Evolutionary conservation across 495 filamentous ascomycete genomes (phyloP).

Genomic region (Podospora bellae-mahoneyi): DNA sequence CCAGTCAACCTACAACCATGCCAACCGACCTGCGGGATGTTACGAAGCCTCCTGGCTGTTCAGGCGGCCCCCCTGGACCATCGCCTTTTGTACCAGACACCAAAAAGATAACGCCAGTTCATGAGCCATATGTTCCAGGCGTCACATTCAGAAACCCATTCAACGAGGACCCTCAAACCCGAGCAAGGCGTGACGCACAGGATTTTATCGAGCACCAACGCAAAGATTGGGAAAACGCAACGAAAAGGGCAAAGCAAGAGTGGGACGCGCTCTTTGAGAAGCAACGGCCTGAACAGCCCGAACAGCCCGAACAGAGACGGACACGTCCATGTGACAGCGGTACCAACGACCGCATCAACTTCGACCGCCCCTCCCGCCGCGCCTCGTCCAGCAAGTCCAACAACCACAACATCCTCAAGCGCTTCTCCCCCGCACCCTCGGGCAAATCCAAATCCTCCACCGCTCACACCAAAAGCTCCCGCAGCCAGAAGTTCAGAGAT

Average conservation of each 20-base stretch:
- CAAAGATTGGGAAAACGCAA: too few species aligned
- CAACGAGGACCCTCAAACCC: too few species aligned
- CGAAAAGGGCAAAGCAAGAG: too few species aligned
- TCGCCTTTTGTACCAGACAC: not conserved
- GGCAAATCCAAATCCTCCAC: not conserved
- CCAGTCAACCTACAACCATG: not conserved
- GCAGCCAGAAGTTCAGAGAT: not conserved
- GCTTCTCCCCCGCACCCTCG: not conserved
- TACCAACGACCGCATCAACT: not conserved
- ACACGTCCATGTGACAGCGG: not conserved
- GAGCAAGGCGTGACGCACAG: too few species aligned
- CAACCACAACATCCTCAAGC: not conserved
- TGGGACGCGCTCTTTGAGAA: too few species aligned
- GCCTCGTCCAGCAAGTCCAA: not conserved
- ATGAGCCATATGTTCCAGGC: too few species aligned
- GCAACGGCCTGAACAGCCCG: too few species aligned
- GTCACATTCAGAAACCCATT: too few species aligned
- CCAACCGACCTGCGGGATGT: not conserved
- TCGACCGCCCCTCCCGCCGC: not conserved
- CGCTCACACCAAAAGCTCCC: not conserved
- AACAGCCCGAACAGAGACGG: too few species aligned
- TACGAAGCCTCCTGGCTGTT: too few species aligned
- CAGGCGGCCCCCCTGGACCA: not conserved
- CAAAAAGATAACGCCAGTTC: not conserved
- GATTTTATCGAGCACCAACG: too few species aligned